Evolutionary conservation across 306 rosid species (phyloP).

Genomic region (Fagus crenata): DNA sequence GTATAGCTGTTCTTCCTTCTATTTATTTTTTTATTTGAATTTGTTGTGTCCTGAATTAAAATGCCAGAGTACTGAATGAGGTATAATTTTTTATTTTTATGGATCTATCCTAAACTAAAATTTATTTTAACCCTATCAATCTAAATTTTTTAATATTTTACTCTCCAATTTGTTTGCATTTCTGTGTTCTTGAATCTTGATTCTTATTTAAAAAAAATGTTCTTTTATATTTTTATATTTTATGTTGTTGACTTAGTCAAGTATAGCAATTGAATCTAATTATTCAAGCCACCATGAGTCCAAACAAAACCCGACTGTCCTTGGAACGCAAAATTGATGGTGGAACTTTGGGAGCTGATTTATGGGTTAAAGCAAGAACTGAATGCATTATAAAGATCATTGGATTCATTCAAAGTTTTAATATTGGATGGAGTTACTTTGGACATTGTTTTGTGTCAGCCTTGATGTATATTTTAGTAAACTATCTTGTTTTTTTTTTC

Average conservation of each 20-base stretch:
- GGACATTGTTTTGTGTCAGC: neutral
- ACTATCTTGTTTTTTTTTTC: conserved; percentile 25
- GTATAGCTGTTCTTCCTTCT: neutral
- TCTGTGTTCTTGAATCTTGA: no score
- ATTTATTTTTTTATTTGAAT: neutral
- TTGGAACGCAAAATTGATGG: neutral
- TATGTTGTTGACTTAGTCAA: neutral
- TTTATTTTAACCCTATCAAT: no score
- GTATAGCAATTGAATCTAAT: neutral
- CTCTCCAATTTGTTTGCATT: no score
- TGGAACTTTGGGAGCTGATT: neutral
- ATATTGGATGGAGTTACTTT: neutral
- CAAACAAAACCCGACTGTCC: neutral
- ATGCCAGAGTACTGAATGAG: neutral
- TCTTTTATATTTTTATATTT: no score
- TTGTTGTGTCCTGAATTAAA: neutral
- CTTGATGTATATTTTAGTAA: conserved; percentile 22
- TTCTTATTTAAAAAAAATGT: no score
- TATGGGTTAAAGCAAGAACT: neutral
- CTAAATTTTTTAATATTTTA: no score
- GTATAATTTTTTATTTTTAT: no score
- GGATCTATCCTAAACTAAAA: no score
- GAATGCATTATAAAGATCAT: neutral
- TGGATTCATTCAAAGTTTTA: neutral
- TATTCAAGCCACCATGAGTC: neutral